Base-by-base conservation (phyloP, 108 stramenopile species). In the Nitzschia sp. region DNA sequence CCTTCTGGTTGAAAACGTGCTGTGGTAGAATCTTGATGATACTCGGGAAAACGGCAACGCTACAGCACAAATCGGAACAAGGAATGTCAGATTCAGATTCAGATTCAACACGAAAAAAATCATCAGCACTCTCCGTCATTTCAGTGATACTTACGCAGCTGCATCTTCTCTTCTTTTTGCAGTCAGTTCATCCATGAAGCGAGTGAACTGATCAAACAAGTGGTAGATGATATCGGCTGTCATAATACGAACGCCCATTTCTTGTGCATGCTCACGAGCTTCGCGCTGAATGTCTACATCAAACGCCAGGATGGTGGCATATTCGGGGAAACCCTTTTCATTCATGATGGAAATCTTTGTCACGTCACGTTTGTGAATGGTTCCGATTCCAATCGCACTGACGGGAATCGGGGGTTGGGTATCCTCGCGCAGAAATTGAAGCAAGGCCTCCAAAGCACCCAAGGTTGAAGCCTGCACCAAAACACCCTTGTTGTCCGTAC, bases 211-310 rank as follows among this genome's bases (percentile, higher is more conserved):
- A 78, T 98, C 97, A 64, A 98, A 98, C 55, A 99, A 82, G 78
- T 99, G 99, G 82, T 99, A 99, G 72, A 99, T 99, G 69, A 99
- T 99, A 66, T 99, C 99, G 22, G 99, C 99, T 3, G 97, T 97
- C 84, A 99, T 98, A 66, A 99, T 97, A 27, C 90, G 80, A 13
- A 99, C 97, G 57, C 90, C 85, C 66, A 86, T 78, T 47, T 96
- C 96, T 34, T 90, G 85, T 0, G 99, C 97, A 63, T 92, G 81
- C 53, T 93, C 94, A 22, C 93, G 68, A 2, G 98, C 98, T 41
- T 97, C 98, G 16, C 73, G 76, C 68, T 96, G 94, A 53, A 98
- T 85, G 23, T 85, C 83, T n/a, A 98, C 97, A 80, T 99, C 99
- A 59, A 99, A 99, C 29, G 97, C 97, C 13, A 99, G 81, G 53